Evolutionary conservation across 164 flowering plant genomes (phyloP), one percentile per base, ranked within the genome.

Genomic region (Umbilicus rupestris): DNA sequence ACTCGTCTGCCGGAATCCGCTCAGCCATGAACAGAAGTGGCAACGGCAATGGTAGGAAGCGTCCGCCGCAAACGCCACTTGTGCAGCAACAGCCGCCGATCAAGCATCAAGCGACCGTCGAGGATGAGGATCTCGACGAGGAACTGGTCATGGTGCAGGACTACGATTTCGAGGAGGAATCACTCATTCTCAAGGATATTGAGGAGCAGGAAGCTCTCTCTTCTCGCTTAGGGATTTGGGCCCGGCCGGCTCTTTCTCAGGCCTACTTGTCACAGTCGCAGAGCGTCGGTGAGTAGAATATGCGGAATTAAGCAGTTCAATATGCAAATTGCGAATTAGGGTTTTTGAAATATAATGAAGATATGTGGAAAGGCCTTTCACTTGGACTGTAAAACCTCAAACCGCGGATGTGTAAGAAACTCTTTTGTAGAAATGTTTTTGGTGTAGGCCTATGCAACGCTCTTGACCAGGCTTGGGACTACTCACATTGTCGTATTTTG

Each of bases 111-210:
- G 70, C 82, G 7, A 39, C 72, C n/a, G 45, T 73, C 70, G 96
- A 84, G 1, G 97, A 89, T 1, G 97, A 90, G 2, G 90, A 86
- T 45, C 41, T 86, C 46, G 97, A 91, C 76, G 98, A 94, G 73
- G 98, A 94, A 63, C 84, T 91, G 11, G 91, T 83, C 78, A 89
- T 85, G 82, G 87, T 89, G 20, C 68, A 85, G 1, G 72, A 22
- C 1, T 79, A 75, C 63, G 92, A n/a, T 0, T 79, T 77, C 57
- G 92, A 84, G 33, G 98, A 86, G 70, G 93, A 88, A 47, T 69
- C 78, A 3, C 83, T 79, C 35, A 73, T 77, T 46, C 82, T 82
- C 65, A 81, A 79, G 29, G 84, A 83, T 66, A 76, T 80, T 28
- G 85, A 83, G 63, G 78, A 86, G 4, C 82, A 85, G n/a, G 73